phyloP scores from a whole-genome alignment of 306 rosid species.

The Mimosa bimucronata region DNA sequence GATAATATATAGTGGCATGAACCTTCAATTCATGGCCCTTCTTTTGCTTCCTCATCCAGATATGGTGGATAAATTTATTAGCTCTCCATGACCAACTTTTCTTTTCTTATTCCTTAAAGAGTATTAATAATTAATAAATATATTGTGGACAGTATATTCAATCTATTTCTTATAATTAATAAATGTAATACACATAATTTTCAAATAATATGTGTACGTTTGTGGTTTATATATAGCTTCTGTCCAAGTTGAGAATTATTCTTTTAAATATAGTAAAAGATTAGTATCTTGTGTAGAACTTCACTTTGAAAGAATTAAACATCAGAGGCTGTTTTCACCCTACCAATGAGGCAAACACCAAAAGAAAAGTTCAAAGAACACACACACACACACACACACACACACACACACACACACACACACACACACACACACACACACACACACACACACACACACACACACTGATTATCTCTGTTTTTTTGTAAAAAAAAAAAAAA shows the following conservation, averaged over 20 bases:
- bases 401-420: too few relatives aligned
- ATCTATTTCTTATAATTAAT: too few relatives aligned
- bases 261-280: not conserved
- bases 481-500: too few relatives aligned
- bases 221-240: not conserved
- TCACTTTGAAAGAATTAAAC: too few relatives aligned
- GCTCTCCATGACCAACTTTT: not conserved
- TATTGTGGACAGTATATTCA: too few relatives aligned
- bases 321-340: too few relatives aligned
- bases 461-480: not conserved
- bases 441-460: too few relatives aligned
- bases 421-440: too few relatives aligned
- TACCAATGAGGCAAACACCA: not conserved
- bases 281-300: too few relatives aligned
- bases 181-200: too few relatives aligned
- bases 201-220: not conserved
- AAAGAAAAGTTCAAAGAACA: not conserved
- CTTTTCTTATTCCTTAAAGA: not conserved
- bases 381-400: too few relatives aligned
- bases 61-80: conserved; percentile 35
- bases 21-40: not conserved
- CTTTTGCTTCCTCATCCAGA: conserved; percentile 1
- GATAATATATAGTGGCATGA: not conserved
- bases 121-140: too few relatives aligned
- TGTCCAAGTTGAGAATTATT: not conserved